These are phyloP conservation scores for Gnomoniopsis smithogilvyi DNA, from an alignment of 2,329 filamentous ascomycete species.

Conservation along the genomic window DNA sequence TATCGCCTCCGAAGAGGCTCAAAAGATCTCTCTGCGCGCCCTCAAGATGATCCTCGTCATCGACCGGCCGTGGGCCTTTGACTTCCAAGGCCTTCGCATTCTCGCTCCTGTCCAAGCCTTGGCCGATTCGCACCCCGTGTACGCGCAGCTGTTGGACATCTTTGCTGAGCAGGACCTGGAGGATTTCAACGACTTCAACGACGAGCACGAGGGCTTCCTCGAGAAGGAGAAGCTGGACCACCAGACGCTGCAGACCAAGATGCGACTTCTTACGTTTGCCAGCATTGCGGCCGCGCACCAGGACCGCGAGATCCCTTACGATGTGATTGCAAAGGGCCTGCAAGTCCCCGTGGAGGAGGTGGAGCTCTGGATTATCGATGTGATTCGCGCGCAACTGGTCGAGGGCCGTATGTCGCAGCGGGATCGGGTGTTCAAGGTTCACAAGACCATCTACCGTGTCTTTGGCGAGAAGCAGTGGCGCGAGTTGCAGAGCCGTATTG, in stretches of 20 bases:
- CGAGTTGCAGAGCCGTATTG: slow-evolving; percentile 84
- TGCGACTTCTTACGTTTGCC: slow-evolving; percentile 90
- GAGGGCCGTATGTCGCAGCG: slow-evolving; percentile 96
- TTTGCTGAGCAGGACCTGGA: slow-evolving; percentile 93
- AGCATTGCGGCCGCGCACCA: slow-evolving; percentile 83
- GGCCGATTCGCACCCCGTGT: slow-evolving; percentile 75
- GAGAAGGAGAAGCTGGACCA: slow-evolving; percentile 71
- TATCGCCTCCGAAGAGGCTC: slow-evolving; percentile 56
- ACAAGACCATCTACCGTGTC: slow-evolving; percentile 93
- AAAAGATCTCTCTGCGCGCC: slow-evolving; percentile 57
- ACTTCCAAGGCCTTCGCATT: slow-evolving; percentile 77
- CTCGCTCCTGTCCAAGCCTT: slow-evolving; percentile 84
- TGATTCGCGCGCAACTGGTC: slow-evolving; percentile 90
- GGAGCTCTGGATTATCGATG: slow-evolving; percentile 98
- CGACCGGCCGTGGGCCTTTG: slow-evolving; percentile 50
- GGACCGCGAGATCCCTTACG: slow-evolving; percentile 85
- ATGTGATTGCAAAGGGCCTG: slow-evolving; percentile 77
- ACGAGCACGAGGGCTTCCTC: slow-evolving; percentile 84
- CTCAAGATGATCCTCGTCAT: slow-evolving; percentile 52
- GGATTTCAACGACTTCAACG: slow-evolving; percentile 92
- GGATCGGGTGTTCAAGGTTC: slow-evolving; percentile 89
- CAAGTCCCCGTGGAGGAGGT: slow-evolving; percentile 81
- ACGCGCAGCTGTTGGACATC: slow-evolving; percentile 91
- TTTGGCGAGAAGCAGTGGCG: slow-evolving; percentile 98
- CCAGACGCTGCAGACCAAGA: slow-evolving; percentile 82